Evolutionary conservation across 2,329 filamentous ascomycete genomes (phyloP), one percentile per base, ranked within the genome.

Genomic region (Colletotrichum zoysiae): DNA sequence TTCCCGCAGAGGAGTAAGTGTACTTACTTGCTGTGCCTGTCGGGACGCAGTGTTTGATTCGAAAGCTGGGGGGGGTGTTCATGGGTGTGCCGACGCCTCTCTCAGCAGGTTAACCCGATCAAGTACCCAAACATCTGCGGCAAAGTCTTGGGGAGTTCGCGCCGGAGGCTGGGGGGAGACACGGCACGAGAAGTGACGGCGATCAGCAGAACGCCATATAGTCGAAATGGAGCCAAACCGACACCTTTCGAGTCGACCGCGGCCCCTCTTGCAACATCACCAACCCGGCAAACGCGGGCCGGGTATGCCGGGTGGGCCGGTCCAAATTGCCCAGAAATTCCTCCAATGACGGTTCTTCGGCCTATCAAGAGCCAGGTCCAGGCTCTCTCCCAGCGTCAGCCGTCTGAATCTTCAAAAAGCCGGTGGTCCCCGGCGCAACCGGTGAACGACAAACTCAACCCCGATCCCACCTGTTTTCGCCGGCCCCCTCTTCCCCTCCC

Each of bases 381-480:
- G 69, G 65, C 44, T 62, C 20, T 12, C 30, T n/a, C 30, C 18
- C 20, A 42, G 30, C 51, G 40, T 57, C 55, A 67, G 61, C 66
- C 59, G 46, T n/a, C 33, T 57, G 42, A 44, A 23, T 57, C 9
- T 20, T 69, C 65, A 58, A 57, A 63, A 68, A 64, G 30, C 23
- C 59, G 71, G 74, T 33, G 68, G 71, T 42, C 64, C 61, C 71
- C 61, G 63, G 73, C 60, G 46, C 46, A 68, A 63, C 73, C 65
- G 75, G 74, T 51, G 64, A 72, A 55, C 35, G 51, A 14, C 12
- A 48, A 48, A 51, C 30, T 58, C 65, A 53, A 7, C 33, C 12
- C 70, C 59, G 44, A 56, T 60, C 58, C 58, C 58, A 71, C 51
- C 57, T 56, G 30, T 60, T 70, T 70, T 68, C 51, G 38, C 69